Evolutionary conservation across 1,284 basidiomycete genomes (phyloP), one percentile per base, ranked within the genome.

Genomic region (Anthracocystis setariae): DNA sequence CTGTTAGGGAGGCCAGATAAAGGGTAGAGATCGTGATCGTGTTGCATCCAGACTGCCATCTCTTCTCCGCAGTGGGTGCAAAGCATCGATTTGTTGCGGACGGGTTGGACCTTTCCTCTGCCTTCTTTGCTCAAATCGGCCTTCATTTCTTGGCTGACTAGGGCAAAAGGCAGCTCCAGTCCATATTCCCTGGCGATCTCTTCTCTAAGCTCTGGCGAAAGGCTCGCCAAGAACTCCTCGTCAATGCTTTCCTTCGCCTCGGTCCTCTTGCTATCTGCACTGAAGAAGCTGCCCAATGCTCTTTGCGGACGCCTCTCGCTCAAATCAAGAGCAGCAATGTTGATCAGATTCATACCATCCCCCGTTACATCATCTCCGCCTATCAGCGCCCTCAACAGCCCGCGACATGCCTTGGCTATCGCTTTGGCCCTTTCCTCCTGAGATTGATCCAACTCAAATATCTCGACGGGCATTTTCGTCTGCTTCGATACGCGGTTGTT

Each of bases 291-390:
- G 2, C 60, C 68, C 2, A 78, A 39, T 17, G 66, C 65, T 18
- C 67, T 42, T 29, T 62, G 52, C 23, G 75, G 75, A 24, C 61
- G 7, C 47, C 53, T 57, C 7, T 64, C 58, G 43, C 55, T 60
- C 37, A 80, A 45, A 27, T 80, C 75, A 23, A 74, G 25, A 8
- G 77, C 78, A 2, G 78, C 76, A 29, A 80, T 73, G 44, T 77
- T 80, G 73, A 80, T 72, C 40, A 80, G 53, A 29, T 74, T 73
- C 51, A 79, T 60, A 20, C 54, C 58, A 17, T 70, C 67, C 40
- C 65, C 71, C 12, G 61, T 59, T n/a, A 67, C 58, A 37, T 65
- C 48, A 20, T 74, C 64, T 29, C 70, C 70, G 13, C 70, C 70
- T 18, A 73, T 68, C 33, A 73, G 25, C 17, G 56, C 64, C 7